Evolutionary conservation across 2,329 filamentous ascomycete species (phyloP).

Genomic region (Pseudogymnoascus sp.): DNA sequence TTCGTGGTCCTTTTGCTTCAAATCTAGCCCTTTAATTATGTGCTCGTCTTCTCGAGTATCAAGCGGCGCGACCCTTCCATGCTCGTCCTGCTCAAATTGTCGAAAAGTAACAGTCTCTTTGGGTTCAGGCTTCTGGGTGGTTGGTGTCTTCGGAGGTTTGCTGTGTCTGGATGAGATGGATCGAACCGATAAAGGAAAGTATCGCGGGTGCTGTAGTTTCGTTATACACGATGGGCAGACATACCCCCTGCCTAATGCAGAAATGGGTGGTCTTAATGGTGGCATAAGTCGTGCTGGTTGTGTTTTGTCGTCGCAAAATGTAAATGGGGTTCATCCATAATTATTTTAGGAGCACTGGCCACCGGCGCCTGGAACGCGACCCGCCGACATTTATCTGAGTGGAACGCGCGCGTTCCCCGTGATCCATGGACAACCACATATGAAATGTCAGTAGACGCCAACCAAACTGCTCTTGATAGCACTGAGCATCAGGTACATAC

Average conservation of each 20-base stretch:
- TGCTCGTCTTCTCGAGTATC: background rate
- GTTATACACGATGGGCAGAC: slow-evolving; percentile 29
- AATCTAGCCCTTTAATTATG: background rate
- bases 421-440: slow-evolving; percentile 7
- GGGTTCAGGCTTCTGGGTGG: background rate
- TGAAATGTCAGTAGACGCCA: slow-evolving; percentile 27
- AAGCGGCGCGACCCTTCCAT: background rate
- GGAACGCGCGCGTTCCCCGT: slow-evolving; percentile 4
- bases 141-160: background rate
- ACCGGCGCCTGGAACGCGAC: background rate
- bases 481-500: slow-evolving; percentile 28
- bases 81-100: slow-evolving; percentile 6
- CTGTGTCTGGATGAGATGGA: background rate
- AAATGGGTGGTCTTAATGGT: slow-evolving; percentile 9
- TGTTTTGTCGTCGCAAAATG: slow-evolving; percentile 4
- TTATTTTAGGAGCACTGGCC: slow-evolving; percentile 8
- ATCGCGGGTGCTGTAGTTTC: slow-evolving; percentile 19
- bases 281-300: slow-evolving; percentile 9
- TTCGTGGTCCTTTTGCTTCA: slow-evolving; percentile 3
- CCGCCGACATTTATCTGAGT: background rate
- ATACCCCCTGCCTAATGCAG: slow-evolving; percentile 19
- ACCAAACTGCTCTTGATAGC: slow-evolving; percentile 24
- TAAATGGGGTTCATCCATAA: background rate
- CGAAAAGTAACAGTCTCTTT: background rate
- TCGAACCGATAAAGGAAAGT: slow-evolving; percentile 6